phyloP scores from a whole-genome alignment of 1,139 yeast genomes.

The Saccharomyces hybrid region DNA sequence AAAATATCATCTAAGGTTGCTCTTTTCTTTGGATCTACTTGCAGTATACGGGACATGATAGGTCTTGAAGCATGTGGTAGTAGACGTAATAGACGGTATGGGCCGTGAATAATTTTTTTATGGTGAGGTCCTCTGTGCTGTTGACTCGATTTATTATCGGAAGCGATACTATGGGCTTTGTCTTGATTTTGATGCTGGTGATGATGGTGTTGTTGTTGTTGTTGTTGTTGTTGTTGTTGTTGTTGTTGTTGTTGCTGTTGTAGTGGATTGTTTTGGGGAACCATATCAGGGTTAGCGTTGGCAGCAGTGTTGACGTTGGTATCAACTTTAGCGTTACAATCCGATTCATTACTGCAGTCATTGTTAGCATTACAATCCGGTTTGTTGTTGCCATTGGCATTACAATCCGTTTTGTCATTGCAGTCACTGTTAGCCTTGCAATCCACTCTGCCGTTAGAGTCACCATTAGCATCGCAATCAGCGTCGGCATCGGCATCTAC shows the following conservation, averaged over 20 bases:
- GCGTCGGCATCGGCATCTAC: not conserved
- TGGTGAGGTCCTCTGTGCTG: conserved; percentile 17
- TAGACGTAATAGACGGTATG: conserved; percentile 78
- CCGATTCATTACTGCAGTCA: not conserved
- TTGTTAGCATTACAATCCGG: not conserved
- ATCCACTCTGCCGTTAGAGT: not conserved
- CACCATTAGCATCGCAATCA: not conserved
- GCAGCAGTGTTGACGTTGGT: not conserved
- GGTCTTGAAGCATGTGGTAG: conserved; percentile 83
- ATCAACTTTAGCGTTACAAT: not conserved
- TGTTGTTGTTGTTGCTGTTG: conserved; percentile 3
- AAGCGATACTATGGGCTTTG: conserved; percentile 6
- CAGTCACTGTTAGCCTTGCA: not conserved
- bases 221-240: conserved; percentile 1
- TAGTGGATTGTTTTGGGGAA: not conserved
- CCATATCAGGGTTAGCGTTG: not conserved
- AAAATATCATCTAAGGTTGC: conserved; percentile 62
- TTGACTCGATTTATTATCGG: conserved; percentile 10
- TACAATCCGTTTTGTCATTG: not conserved
- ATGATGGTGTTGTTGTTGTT: conserved; percentile 1
- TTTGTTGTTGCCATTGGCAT: not conserved
- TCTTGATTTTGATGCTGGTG: not conserved
- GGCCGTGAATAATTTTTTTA: conserved; percentile 48
- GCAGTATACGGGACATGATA: conserved; percentile 66
- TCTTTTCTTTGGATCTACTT: conserved; percentile 57